Percentiles rank a stretch among this genome's conserved stretches.
Conservation (phyloP, 2,329 filamentous ascomycete species). For the Apiospora sp. region DNA sequence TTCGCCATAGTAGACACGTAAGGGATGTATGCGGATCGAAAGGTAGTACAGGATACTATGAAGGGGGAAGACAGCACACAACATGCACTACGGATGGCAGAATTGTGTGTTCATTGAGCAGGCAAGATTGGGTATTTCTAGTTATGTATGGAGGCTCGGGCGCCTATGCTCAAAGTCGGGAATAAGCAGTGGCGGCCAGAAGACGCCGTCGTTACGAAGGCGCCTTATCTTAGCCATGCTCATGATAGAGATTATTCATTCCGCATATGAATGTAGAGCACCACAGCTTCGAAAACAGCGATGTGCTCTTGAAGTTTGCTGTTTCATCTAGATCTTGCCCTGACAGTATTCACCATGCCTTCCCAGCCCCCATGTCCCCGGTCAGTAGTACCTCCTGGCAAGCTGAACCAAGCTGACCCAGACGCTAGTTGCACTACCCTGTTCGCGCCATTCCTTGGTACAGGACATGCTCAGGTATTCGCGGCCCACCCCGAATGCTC, state of each 20-base stretch:
- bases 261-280: not conserved
- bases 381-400: not conserved
- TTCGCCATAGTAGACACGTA: not conserved
- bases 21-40: not conserved
- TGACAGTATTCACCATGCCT: not conserved
- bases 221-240: not conserved
- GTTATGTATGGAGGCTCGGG: not conserved
- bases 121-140: not conserved
- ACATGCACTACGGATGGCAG: not conserved
- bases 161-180: not conserved
- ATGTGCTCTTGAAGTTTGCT: not conserved
- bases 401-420: not conserved
- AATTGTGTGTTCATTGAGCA: not conserved
- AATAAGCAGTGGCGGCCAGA: not conserved
- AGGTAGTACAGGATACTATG: not conserved
- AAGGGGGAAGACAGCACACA: not conserved
- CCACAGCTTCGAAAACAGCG: not conserved
- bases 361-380: slow-evolving; percentile 2
- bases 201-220: not conserved
- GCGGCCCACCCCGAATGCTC: not conserved
- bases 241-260: not conserved
- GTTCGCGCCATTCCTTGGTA: slow-evolving; percentile 3
- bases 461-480: not conserved
- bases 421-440: not conserved
- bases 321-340: not conserved